Conservation (phyloP, 2,329 filamentous ascomycete species). For the Fusarium devonianum region DNA sequence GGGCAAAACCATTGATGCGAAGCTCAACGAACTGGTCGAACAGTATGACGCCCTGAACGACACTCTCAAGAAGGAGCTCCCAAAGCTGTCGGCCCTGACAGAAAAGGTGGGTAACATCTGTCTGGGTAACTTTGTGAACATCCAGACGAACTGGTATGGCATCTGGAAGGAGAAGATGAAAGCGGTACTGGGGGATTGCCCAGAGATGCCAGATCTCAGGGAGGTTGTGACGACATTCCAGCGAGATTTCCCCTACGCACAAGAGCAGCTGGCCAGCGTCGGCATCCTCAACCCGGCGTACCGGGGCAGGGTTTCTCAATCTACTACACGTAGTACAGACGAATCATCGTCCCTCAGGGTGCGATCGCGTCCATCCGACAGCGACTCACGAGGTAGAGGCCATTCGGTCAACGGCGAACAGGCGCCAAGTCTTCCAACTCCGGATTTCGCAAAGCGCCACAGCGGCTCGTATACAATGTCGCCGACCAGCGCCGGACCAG, state of each 20-base stretch:
- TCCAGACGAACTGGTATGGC: conserved; percentile 83
- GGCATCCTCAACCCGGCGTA: conserved; percentile 80
- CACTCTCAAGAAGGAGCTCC: conserved; percentile 89
- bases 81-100: conserved; percentile 81
- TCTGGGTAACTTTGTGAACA: conserved; percentile 81
- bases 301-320: conserved; percentile 65
- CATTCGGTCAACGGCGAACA: conserved; percentile 69
- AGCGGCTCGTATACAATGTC: conserved; percentile 73
- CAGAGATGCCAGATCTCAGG: conserved; percentile 68
- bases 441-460: conserved; percentile 70
- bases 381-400: conserved; percentile 62
- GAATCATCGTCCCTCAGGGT: conserved; percentile 56
- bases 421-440: conserved; percentile 68
- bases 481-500: conserved; percentile 52
- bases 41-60: conserved; percentile 93
- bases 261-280: conserved; percentile 74
- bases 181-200: conserved; percentile 71
- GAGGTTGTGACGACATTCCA: conserved; percentile 82
- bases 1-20: conserved; percentile 87
- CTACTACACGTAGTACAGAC: conserved; percentile 63
- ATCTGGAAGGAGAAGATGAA: conserved; percentile 86
- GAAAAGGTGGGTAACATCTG: conserved; percentile 85
- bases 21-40: conserved; percentile 82
- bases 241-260: conserved; percentile 78
- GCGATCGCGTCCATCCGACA: conserved; percentile 57